Percentiles rank a stretch among this genome's conserved stretches.
These are phyloP conservation scores for Cardiospermum halicacabum DNA, from an alignment of 345 rosid species.

Conservation along the genomic window DNA sequence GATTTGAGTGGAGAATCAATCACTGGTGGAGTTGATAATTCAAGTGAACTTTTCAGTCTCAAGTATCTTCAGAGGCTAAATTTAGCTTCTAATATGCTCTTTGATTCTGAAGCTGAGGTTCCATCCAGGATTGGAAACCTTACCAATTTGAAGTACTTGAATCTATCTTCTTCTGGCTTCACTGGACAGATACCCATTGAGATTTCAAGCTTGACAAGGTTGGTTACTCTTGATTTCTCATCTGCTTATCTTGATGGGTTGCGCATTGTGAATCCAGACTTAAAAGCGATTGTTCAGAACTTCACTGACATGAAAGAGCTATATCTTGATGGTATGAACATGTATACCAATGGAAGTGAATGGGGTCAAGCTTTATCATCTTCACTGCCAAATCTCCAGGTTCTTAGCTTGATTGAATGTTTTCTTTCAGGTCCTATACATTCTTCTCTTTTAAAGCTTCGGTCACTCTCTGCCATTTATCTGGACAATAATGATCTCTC, in stretches of 20 bases:
- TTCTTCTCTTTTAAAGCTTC: constrained; percentile 19
- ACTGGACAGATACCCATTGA: constrained; percentile 29
- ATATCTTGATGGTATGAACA: constrained; percentile 28
- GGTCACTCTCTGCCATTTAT: constrained; percentile 24
- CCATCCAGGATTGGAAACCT: constrained; percentile 32
- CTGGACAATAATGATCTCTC: constrained; percentile 16
- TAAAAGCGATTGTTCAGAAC: constrained; percentile 18
- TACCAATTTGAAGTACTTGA: constrained; percentile 23
- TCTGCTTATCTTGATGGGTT: neutral
- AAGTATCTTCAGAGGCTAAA: constrained; percentile 33
- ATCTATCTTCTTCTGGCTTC: constrained; percentile 30
- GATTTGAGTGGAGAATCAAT: constrained; percentile 36
- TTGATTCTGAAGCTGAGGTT: constrained; percentile 17
- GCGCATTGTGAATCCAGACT: constrained; percentile 31
- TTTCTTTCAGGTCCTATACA: constrained; percentile 26
- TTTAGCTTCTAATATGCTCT: constrained; percentile 32
- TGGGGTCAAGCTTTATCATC: constrained; percentile 33
- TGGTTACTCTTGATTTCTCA: constrained; percentile 48
- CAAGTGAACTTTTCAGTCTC: constrained; percentile 34
- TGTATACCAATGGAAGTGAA: constrained; percentile 25
- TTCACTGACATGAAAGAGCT: constrained; percentile 24
- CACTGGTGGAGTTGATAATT: constrained; percentile 24
- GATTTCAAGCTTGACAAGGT: constrained; percentile 29
- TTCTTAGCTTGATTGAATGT: constrained; percentile 38
- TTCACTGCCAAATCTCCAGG: constrained; percentile 25